Conservation (phyloP, 2,329 filamentous ascomycete genomes). For the Phyllosticta capitalensis region DNA sequence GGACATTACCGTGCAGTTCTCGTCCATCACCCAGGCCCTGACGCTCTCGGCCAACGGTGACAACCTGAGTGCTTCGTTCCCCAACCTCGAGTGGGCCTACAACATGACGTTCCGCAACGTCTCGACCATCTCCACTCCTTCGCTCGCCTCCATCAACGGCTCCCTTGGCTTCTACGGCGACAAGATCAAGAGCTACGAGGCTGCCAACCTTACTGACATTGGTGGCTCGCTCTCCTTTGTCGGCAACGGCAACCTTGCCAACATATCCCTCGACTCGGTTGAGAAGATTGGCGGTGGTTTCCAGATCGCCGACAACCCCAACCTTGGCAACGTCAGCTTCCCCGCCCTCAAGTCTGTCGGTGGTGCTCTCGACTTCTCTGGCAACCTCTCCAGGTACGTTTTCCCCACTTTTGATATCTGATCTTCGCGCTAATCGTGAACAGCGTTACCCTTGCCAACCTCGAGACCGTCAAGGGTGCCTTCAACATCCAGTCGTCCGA, state of each 20-base stretch:
- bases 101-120: slow-evolving; percentile 79
- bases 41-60: slow-evolving; percentile 73
- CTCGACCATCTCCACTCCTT: slow-evolving; percentile 62
- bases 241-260: slow-evolving; percentile 50
- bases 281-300: slow-evolving; percentile 66
- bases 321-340: slow-evolving; percentile 60
- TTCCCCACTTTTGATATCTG: background rate
- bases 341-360: slow-evolving; percentile 55
- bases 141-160: slow-evolving; percentile 62
- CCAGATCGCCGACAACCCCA: slow-evolving; percentile 84
- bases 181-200: slow-evolving; percentile 52
- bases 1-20: slow-evolving; percentile 65
- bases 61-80: slow-evolving; percentile 61
- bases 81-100: slow-evolving; percentile 66
- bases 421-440: slow-evolving; percentile 22
- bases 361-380: slow-evolving; percentile 77
- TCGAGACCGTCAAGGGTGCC: slow-evolving; percentile 37
- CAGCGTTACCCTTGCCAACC: slow-evolving; percentile 60
- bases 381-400: slow-evolving; percentile 73
- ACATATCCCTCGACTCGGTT: slow-evolving; percentile 66
- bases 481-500: slow-evolving; percentile 41
- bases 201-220: slow-evolving; percentile 62
- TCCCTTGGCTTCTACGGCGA: slow-evolving; percentile 80
- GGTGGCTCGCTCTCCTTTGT: slow-evolving; percentile 49
- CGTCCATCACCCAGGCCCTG: slow-evolving; percentile 61